Conservation (phyloP, 176 grass and related monocot species). For the Carex pumila region DNA sequence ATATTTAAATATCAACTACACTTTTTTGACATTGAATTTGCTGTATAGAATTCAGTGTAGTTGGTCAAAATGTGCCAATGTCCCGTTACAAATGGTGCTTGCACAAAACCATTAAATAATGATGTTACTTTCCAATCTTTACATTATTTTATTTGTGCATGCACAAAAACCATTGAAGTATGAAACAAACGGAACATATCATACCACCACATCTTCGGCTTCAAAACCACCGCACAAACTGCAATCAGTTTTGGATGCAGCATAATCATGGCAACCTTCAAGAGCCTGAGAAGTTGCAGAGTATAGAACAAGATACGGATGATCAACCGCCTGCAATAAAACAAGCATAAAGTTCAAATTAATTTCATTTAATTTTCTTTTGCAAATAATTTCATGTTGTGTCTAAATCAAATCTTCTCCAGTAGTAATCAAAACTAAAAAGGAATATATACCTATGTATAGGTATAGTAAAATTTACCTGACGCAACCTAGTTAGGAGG, state of each 20-base stretch:
- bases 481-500: conserved; percentile 86
- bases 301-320: conserved; percentile 92
- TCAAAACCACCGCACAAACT: conserved; percentile 57
- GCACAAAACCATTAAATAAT: neutral
- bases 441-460: neutral
- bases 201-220: conserved; percentile 76
- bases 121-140: neutral
- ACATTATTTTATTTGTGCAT: neutral
- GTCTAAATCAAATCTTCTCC: neutral
- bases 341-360: conserved; percentile 1
- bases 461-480: conserved; percentile 38
- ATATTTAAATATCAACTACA: neutral
- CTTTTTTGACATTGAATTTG: neutral
- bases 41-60: neutral
- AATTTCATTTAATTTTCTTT: neutral
- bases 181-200: neutral
- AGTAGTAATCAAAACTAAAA: neutral
- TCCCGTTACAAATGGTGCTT: neutral
- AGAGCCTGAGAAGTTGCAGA: conserved; percentile 49
- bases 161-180: neutral
- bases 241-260: conserved; percentile 38
- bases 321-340: conserved; percentile 73
- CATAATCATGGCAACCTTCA: conserved; percentile 30
- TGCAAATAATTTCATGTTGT: neutral
- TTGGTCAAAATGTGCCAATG: neutral